A percentile compares a stretch with the other conserved stretches of the same genome.
Conservation (phyloP, 257 asterid species). For the Mitragyna speciosa region DNA sequence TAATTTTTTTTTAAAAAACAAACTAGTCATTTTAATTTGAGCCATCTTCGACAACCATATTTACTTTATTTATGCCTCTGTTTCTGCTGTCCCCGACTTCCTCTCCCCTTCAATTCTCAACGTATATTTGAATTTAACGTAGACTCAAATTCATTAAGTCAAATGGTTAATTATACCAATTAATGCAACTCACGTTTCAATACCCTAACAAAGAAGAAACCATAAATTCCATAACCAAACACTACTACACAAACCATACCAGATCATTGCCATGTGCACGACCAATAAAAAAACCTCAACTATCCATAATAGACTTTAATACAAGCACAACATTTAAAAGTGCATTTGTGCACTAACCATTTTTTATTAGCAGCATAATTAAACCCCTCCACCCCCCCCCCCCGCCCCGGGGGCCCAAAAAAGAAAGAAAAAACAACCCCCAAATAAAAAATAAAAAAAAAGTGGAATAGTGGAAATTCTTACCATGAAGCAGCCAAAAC, state of each 20-base stretch:
- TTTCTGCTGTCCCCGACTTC: not conserved
- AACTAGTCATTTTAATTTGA: not conserved
- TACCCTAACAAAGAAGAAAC: not conserved
- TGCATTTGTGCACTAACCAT: not conserved
- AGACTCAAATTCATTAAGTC: constrained; percentile 8
- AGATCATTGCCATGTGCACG: constrained; percentile 19
- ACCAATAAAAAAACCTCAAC: not conserved
- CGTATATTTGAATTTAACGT: too few relatives aligned
- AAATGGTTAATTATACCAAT: not conserved
- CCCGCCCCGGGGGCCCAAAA: not conserved
- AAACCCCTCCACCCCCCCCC: not conserved
- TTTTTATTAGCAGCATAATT: not conserved
- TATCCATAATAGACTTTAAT: not conserved
- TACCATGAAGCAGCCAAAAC: constrained; percentile 96
- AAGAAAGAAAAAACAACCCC: not conserved
- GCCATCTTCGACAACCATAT: not conserved
- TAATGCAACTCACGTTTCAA: not conserved
- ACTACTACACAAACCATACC: not conserved
- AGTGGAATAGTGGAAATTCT: constrained; percentile 14
- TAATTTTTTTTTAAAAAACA: too few relatives aligned
- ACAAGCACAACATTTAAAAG: too few relatives aligned
- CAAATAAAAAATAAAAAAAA: too few relatives aligned
- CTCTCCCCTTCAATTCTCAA: not conserved
- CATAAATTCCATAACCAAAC: constrained; percentile 1
- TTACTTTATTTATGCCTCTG: not conserved